These are phyloP conservation scores for Hypoxylon fuscum DNA, from an alignment of 495 filamentous ascomycete species.

Conservation along the genomic window DNA sequence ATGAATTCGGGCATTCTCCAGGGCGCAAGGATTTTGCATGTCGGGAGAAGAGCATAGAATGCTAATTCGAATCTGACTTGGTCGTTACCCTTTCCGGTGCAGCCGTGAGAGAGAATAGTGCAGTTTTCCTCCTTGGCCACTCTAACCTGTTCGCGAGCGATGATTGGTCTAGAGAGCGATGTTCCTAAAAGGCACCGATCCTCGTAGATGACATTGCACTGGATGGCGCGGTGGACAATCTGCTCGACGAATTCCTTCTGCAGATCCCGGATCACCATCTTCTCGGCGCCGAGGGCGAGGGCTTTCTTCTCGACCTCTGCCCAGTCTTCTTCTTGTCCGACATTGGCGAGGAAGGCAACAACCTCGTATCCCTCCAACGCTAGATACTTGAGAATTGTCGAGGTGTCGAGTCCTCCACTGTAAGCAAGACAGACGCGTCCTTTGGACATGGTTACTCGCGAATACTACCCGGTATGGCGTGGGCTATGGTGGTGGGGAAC, in stretches of 20 bases:
- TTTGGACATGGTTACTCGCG: slow-evolving; percentile 49
- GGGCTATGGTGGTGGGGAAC: too few relatives aligned
- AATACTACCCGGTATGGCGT: too few relatives aligned
- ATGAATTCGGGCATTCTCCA: slow-evolving; percentile 89
- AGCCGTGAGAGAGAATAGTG: slow-evolving; percentile 76
- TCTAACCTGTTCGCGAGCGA: slow-evolving; percentile 70
- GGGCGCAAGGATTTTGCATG: slow-evolving; percentile 86
- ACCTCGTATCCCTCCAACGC: slow-evolving; percentile 30
- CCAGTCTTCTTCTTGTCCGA: slow-evolving; percentile 39
- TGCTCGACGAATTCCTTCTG: slow-evolving; percentile 83
- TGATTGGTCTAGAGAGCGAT: slow-evolving; percentile 85
- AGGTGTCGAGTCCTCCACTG: slow-evolving; percentile 49
- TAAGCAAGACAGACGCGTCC: slow-evolving; percentile 60
- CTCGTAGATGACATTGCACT: slow-evolving; percentile 81
- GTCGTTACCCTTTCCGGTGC: slow-evolving; percentile 89
- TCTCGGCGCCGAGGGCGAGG: slow-evolving; percentile 71
- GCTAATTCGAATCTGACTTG: slow-evolving; percentile 75
- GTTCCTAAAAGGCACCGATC: slow-evolving; percentile 82
- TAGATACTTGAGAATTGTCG: slow-evolving; percentile 28
- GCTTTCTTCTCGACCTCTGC: slow-evolving; percentile 50
- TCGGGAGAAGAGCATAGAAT: slow-evolving; percentile 49
- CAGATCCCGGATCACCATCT: slow-evolving; percentile 72
- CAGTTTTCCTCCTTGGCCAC: slow-evolving; percentile 76
- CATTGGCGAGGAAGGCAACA: slow-evolving; percentile 38
- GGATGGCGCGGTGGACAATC: slow-evolving; percentile 86